Conservation (phyloP, 2,329 filamentous ascomycete genomes). For the Aspergillus sp. region DNA sequence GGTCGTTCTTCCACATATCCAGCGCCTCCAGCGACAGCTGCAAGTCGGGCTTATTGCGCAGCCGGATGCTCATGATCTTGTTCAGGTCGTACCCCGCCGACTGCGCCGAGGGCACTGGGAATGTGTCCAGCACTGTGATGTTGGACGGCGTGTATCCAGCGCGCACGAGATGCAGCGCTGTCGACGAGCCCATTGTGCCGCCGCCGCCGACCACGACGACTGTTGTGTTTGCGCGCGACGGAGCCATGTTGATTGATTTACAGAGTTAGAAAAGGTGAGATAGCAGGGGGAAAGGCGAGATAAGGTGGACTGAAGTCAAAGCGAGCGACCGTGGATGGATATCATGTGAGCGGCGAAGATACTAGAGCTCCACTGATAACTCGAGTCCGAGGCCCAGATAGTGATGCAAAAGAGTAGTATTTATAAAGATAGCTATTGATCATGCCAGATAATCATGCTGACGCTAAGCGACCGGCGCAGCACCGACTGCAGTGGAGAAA, state of each 20-base stretch:
- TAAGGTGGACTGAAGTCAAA: background rate
- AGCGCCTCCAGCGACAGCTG: constrained; percentile 26
- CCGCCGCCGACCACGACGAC: constrained; percentile 49
- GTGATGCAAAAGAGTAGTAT: background rate
- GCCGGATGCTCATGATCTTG: constrained; percentile 39
- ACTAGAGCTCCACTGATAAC: background rate
- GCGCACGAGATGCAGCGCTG: constrained; percentile 47
- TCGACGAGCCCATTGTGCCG: constrained; percentile 49
- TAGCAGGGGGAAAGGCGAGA: background rate
- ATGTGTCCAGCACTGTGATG: constrained; percentile 49
- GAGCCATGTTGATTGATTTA: constrained; percentile 3
- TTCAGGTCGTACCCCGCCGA: constrained; percentile 51
- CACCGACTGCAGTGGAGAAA: background rate
- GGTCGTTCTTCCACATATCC: constrained; percentile 46
- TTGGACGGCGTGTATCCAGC: constrained; percentile 43
- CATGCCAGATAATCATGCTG: background rate
- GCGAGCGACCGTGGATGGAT: background rate
- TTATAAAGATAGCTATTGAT: background rate
- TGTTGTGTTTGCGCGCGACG: background rate
- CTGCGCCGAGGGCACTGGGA: constrained; percentile 48
- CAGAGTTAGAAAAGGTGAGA: constrained; percentile 2
- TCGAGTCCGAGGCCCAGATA: background rate
- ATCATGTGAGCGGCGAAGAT: background rate
- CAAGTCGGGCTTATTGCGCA: constrained; percentile 34
- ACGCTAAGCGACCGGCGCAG: background rate